Conservation (phyloP, 345 rosid species). For the Ceriops tagal region DNA sequence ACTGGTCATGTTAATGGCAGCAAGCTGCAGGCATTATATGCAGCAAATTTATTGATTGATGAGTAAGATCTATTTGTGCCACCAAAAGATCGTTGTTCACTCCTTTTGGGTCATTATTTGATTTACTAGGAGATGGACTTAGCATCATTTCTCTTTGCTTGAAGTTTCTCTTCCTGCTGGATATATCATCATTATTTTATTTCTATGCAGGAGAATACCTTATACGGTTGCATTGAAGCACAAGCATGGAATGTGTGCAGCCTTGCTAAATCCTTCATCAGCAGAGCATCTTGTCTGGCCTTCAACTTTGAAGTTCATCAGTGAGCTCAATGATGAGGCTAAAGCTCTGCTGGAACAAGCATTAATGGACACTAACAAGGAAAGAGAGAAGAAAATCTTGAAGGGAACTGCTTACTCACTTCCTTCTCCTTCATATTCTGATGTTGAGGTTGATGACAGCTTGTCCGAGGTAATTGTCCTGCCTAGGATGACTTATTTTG, state of each 20-base stretch:
- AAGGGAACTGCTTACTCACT: slow-evolving; percentile 58
- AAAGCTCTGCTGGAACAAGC: slow-evolving; percentile 77
- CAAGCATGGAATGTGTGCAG: slow-evolving; percentile 84
- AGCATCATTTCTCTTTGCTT: background rate
- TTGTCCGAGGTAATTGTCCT: slow-evolving; percentile 66
- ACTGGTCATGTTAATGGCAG: background rate
- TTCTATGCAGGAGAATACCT: slow-evolving; percentile 71
- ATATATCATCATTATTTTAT: slow-evolving; percentile 1
- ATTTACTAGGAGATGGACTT: too few relatives aligned
- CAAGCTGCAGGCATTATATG: too few relatives aligned
- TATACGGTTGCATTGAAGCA: slow-evolving; percentile 72
- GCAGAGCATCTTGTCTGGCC: slow-evolving; percentile 99
- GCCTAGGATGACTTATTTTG: too few relatives aligned
- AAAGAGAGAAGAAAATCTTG: slow-evolving; percentile 75
- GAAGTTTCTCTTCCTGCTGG: background rate
- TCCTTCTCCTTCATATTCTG: slow-evolving; percentile 68
- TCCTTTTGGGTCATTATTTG: too few relatives aligned
- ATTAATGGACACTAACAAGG: slow-evolving; percentile 79
- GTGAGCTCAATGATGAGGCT: slow-evolving; percentile 84
- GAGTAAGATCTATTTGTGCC: background rate
- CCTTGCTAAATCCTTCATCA: slow-evolving; percentile 80
- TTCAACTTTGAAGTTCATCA: slow-evolving; percentile 88
- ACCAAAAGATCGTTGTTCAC: background rate
- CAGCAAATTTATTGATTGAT: too few relatives aligned
- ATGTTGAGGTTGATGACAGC: slow-evolving; percentile 59